Evolutionary conservation across 225 moss, liverwort and hornwort genomes (phyloP), one percentile per base, ranked within the genome.

Genomic region (Thuidium tamariscinum): DNA sequence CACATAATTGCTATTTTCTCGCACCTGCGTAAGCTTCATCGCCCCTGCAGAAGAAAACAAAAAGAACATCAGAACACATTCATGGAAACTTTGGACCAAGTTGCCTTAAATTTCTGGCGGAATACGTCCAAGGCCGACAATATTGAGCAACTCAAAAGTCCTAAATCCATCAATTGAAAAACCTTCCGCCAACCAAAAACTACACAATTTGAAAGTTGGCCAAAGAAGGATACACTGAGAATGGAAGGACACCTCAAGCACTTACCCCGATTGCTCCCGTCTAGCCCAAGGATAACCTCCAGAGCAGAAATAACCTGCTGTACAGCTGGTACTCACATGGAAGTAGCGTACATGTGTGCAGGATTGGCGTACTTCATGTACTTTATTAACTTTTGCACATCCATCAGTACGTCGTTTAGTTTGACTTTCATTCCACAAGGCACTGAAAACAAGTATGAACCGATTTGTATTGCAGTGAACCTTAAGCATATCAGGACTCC

Each of bases 301-400:
- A 98, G 89, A 77, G 98, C 98, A 89, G 97, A 98, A 86, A 96
- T 92, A 66, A 97, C 98, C 92, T 97, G 97, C 91, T 98, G 97
- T 20, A 95, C 98, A 83, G 97, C 94, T 81, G 98, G 98, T 86
- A 93, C 92, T 86, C 97, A 97, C 98, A 98, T 98, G 57, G 97
- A 92, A 49, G 97, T 98, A 34, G 96, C 96, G 84, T 98, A 96
- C 62, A 97, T 86, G 82, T 98, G 96, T n/a, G 95, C 93, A 81
- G 98, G 98, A 93, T 91, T 96, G 36, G 88, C 83, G 68, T 67
- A 86, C 86, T 93, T 94, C 91, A 98, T 85, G 83, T 96, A 95
- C 70, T 88, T 91, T 18, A 96, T 93, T 59, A 98, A 92, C 44
- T 97, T 95, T 97, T 98, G 93, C 88, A 84, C 82, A 79, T 51